Evolutionary conservation across 495 filamentous ascomycete species (phyloP).

Genomic region (Cercophora sp.): DNA sequence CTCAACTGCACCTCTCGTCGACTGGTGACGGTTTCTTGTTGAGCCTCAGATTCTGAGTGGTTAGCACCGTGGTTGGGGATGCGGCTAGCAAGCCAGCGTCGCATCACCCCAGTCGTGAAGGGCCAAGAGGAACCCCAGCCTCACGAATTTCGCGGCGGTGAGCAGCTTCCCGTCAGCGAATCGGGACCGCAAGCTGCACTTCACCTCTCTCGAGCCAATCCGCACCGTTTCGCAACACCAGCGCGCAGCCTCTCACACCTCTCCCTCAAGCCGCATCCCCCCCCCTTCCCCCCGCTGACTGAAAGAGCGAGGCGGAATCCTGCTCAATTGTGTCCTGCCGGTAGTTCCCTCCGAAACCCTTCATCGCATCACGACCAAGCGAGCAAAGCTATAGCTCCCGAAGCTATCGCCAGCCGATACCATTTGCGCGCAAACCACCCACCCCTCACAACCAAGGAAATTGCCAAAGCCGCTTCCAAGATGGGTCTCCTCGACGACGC

Average conservation of each 20-base stretch:
- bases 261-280: neutral
- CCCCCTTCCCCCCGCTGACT: neutral
- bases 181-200: neutral
- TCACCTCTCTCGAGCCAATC: slow-evolving; percentile 9
- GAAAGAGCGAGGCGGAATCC: neutral
- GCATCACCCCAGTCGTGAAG: neutral
- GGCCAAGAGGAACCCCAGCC: slow-evolving; percentile 10
- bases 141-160: slow-evolving; percentile 17
- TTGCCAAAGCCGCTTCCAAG: neutral
- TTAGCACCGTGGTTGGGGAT: neutral
- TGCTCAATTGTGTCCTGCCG: neutral
- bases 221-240: slow-evolving; percentile 8
- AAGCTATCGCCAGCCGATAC: no score
- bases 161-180: no score
- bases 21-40: no score
- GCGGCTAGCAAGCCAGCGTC: no score
- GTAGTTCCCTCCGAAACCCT: neutral
- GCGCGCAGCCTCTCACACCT: neutral
- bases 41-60: neutral
- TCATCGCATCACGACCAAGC: no score
- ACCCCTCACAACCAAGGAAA: neutral
- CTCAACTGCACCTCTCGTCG: no score
- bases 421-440: neutral
- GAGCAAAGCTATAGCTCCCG: no score
- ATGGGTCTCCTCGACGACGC: slow-evolving; percentile 46